Conservation (phyloP, 2,329 filamentous ascomycete genomes). For the Malbranchea zuffiana region DNA sequence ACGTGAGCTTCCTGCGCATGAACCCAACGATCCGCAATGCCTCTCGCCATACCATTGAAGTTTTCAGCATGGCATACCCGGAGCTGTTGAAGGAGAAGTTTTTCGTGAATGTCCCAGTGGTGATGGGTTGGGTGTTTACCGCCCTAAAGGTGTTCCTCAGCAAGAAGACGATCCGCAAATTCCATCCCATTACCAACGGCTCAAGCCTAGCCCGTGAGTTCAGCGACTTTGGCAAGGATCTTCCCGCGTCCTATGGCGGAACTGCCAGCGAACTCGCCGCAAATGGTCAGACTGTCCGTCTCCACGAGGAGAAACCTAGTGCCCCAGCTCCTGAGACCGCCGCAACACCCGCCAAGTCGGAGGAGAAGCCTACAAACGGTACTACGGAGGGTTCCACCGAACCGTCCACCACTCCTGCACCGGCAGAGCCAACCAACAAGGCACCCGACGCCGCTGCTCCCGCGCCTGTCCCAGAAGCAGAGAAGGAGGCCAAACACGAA, state of each 20-base stretch:
- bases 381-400: slow-evolving; percentile 9
- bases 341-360: slow-evolving; percentile 11
- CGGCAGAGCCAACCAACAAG: slow-evolving; percentile 1
- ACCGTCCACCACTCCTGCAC: slow-evolving; percentile 1
- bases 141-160: slow-evolving; percentile 66
- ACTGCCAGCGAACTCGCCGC: slow-evolving; percentile 46
- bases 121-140: slow-evolving; percentile 81
- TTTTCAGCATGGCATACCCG: slow-evolving; percentile 74
- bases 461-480: too few relatives aligned
- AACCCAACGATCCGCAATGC: slow-evolving; percentile 65
- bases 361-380: slow-evolving; percentile 16
- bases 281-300: slow-evolving; percentile 22
- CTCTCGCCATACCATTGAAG: slow-evolving; percentile 67
- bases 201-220: slow-evolving; percentile 54
- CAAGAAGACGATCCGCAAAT: slow-evolving; percentile 64
- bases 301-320: slow-evolving; percentile 20
- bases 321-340: slow-evolving; percentile 13
- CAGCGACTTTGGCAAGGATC: slow-evolving; percentile 46
- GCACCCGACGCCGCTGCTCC: not conserved
- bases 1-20: slow-evolving; percentile 74
- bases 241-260: slow-evolving; percentile 73
- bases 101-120: slow-evolving; percentile 82
- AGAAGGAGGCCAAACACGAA: too few relatives aligned
- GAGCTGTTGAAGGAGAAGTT: slow-evolving; percentile 86
- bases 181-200: slow-evolving; percentile 67